Conservation (phyloP, 441 rosid genomes). For the Corymbia citriodora region DNA sequence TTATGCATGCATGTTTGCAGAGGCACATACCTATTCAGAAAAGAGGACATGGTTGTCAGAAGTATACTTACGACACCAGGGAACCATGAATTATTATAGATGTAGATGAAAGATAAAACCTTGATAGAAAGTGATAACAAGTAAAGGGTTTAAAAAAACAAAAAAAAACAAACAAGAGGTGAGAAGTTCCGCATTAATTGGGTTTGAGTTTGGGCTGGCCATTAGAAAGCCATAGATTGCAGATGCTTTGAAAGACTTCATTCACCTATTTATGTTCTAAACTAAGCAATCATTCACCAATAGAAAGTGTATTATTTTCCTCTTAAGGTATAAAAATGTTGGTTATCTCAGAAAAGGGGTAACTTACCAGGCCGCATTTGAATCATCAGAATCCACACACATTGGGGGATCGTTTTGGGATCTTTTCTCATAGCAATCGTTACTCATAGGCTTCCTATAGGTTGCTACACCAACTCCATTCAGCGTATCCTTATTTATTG, state of each 20-base stretch:
- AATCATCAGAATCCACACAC: slow-evolving; percentile 73
- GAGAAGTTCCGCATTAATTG: background rate
- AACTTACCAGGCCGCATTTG: slow-evolving; percentile 82
- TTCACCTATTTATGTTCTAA: background rate
- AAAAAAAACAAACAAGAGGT: background rate
- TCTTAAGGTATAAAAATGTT: background rate
- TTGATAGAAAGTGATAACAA: background rate
- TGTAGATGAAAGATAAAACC: background rate
- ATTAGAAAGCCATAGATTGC: background rate
- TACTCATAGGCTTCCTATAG: slow-evolving; percentile 69
- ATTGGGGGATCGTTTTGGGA: slow-evolving; percentile 63
- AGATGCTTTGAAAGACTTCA: background rate
- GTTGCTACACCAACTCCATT: slow-evolving; percentile 74
- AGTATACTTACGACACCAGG: background rate
- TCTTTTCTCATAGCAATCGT: slow-evolving; percentile 73
- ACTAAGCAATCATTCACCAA: background rate
- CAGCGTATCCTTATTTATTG: slow-evolving; percentile 51
- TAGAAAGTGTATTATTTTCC: background rate
- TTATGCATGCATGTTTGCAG: slow-evolving; percentile 90
- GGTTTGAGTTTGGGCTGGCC: background rate
- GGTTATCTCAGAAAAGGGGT: background rate
- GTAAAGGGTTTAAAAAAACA: background rate
- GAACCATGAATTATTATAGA: background rate
- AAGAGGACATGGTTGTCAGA: background rate
- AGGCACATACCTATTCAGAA: slow-evolving; percentile 69